These are phyloP conservation scores for Casaregolazyma suthepensis DNA, from an alignment of 1,139 yeast species.

Conservation along the genomic window DNA sequence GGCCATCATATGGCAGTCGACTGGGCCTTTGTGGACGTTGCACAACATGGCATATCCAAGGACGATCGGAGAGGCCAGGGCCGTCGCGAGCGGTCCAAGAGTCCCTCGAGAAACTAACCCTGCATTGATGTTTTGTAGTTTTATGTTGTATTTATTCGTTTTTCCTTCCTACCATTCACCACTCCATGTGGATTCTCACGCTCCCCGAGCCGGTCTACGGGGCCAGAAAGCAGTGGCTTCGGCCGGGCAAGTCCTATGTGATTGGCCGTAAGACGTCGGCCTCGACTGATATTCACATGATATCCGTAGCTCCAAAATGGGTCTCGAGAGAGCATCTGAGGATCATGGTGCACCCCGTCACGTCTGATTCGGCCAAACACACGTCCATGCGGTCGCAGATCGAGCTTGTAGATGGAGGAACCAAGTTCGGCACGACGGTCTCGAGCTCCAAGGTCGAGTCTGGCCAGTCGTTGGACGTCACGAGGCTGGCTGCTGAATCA, in stretches of 20 bases:
- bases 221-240: slow-evolving; percentile 17
- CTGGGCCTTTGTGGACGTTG: slow-evolving; percentile 36
- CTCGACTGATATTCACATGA: background rate
- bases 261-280: slow-evolving; percentile 14
- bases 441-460: slow-evolving; percentile 3
- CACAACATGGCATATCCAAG: slow-evolving; percentile 9
- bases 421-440: slow-evolving; percentile 24
- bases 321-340: slow-evolving; percentile 23
- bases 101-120: slow-evolving; percentile 2
- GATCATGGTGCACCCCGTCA: slow-evolving; percentile 15
- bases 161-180: background rate
- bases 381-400: slow-evolving; percentile 18
- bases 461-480: slow-evolving; percentile 7
- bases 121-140: background rate
- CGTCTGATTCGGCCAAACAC: slow-evolving; percentile 15
- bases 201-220: slow-evolving; percentile 12
- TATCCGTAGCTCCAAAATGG: slow-evolving; percentile 8
- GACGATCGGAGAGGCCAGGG: slow-evolving; percentile 5
- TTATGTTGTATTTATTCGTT: background rate
- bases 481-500: slow-evolving; percentile 7
- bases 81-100: slow-evolving; percentile 1
- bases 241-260: slow-evolving; percentile 17
- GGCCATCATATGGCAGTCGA: slow-evolving; percentile 33
- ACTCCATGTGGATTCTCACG: slow-evolving; percentile 16
- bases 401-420: slow-evolving; percentile 20